Evolutionary conservation across 2,329 filamentous ascomycete genomes (phyloP).

Genomic region (Fusarium scirpi): DNA sequence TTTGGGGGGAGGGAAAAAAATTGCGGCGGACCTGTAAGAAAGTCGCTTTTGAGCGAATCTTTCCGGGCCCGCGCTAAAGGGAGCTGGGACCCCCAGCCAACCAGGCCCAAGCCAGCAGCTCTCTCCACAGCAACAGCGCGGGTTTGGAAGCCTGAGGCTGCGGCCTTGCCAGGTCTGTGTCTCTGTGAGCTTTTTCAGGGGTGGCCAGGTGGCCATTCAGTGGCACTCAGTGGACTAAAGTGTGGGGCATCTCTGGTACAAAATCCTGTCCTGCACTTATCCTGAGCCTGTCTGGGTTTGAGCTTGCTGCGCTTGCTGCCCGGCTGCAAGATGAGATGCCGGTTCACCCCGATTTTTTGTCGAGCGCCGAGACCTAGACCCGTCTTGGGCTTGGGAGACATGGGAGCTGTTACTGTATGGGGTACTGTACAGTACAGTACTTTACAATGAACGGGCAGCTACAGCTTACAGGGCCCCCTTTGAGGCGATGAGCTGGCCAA

Average conservation of each 20-base stretch:
- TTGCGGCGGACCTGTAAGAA: conserved; percentile 60
- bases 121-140: conserved; percentile 51
- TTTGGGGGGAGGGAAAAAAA: conserved; percentile 62
- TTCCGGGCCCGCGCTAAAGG: conserved; percentile 58
- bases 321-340: conserved; percentile 50
- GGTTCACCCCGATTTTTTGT: conserved; percentile 53
- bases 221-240: conserved; percentile 28
- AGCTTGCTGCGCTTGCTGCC: conserved; percentile 36
- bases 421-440: conserved; percentile 27
- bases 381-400: conserved; percentile 35
- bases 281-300: conserved; percentile 19
- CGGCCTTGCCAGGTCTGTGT: conserved; percentile 33
- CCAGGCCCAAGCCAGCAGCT: conserved; percentile 37
- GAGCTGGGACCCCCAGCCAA: conserved; percentile 48
- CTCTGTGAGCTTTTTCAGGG: conserved; percentile 37
- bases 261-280: conserved; percentile 34
- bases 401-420: conserved; percentile 37
- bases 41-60: conserved; percentile 67
- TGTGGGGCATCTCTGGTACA: conserved; percentile 32
- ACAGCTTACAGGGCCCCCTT: background rate
- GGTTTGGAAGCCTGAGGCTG: conserved; percentile 53
- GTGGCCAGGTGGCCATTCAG: conserved; percentile 41
- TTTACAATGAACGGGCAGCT: background rate
- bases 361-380: conserved; percentile 49
- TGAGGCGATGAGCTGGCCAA: conserved; percentile 26